Evolutionary conservation across 805 yeast genomes (phyloP).

Genomic region (Pichia occidentalis): DNA sequence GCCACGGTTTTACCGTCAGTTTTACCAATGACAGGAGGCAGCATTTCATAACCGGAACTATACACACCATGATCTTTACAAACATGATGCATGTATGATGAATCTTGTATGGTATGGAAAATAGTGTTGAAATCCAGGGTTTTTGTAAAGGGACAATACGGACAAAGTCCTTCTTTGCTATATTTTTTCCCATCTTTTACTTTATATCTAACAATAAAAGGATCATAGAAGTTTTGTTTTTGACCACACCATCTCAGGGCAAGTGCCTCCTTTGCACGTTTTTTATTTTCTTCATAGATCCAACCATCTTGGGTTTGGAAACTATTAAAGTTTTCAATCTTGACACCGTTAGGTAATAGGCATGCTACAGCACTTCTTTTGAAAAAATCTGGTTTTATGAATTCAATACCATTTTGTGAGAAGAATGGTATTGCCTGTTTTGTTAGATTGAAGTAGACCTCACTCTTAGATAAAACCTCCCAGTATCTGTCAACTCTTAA

Average conservation of each 20-base stretch:
- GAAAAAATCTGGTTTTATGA: not conserved
- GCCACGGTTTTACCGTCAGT: not conserved
- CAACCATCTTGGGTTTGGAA: constrained; percentile 10
- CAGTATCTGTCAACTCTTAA: constrained; percentile 2
- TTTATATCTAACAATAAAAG: constrained; percentile 18
- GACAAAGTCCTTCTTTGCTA: constrained; percentile 27
- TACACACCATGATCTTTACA: constrained; percentile 31
- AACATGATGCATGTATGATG: constrained; percentile 30
- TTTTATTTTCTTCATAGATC: constrained; percentile 8
- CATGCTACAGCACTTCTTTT: not conserved
- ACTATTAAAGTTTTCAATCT: not conserved
- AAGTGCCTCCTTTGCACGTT: constrained; percentile 1
- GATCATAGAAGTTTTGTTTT: constrained; percentile 13
- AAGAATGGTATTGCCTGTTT: too few species aligned
- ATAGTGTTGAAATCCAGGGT: constrained; percentile 5
- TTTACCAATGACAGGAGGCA: constrained; percentile 19
- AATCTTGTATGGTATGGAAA: constrained; percentile 24
- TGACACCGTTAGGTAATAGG: constrained; percentile 8
- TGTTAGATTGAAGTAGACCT: not conserved
- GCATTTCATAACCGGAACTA: constrained; percentile 27
- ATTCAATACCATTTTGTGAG: not conserved
- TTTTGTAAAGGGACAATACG: constrained; percentile 23
- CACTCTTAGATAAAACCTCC: not conserved
- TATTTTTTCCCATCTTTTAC: not conserved
- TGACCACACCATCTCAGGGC: constrained; percentile 11